Base-by-base conservation (phyloP, 208 protist species). In the Trypanosoma theileri region DNA sequence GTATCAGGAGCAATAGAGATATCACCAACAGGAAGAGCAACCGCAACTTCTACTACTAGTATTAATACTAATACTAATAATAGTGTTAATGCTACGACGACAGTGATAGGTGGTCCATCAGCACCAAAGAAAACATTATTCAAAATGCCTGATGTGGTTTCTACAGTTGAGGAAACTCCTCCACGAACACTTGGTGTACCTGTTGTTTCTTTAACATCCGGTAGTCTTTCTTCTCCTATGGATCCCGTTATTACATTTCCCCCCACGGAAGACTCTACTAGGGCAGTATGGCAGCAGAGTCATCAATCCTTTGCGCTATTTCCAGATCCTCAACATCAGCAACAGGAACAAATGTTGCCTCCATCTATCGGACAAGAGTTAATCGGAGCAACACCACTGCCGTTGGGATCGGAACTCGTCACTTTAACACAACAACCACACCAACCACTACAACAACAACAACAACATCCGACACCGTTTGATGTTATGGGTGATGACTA, bases 401-500 rank as follows among this genome's bases (percentile, higher is more conserved):
- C 28, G 28, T 35, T 35, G 28, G 28, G 6, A 35, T 35, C 28
- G 28, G 28, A 35, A 35, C 28, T 35, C 28, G 28, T 35, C 6
- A 6, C 28, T 35, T 35, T 35, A 35, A 35, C 28, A 35, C 28
- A 35, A 35, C 28, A 35, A 1, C 28, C 1, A 35, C 59, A 52
- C 58, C 52, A n/a, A n/a, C n/a, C n/a, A n/a, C n/a, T 8, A 1
- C 28, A 35, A 35, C 59, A 52, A 35, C 28, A 35, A 35, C 28
- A 35, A 1, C 28, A 35, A 35, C 59, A 52, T 57, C 52, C 11
- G 1, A 40, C 14, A 3, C 1, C 58, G 10, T 51, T 51, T 6
- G 85, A 82, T 28, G 21, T 73, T 41, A 66, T 72, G 73, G 71
- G 78, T 54, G 82, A 71, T 11, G 86, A 89, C 41, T 88, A 80